phyloP scores from a whole-genome alignment of 1,284 basidiomycete genomes.

The Sporisorium sorghi region DNA sequence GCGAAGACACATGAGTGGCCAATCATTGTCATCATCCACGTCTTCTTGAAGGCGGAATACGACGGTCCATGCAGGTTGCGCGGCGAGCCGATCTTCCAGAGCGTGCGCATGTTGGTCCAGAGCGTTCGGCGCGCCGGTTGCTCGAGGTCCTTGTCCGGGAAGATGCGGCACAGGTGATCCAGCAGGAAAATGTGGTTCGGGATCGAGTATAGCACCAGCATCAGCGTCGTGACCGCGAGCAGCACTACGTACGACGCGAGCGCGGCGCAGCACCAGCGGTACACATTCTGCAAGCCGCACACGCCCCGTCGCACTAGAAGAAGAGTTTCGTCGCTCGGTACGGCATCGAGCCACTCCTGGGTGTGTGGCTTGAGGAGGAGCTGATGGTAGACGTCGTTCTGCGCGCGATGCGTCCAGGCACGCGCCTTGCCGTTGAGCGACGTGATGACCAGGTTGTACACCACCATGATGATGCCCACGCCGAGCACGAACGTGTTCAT shows the following conservation, averaged over 20 bases:
- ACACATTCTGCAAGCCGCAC: conserved; percentile 9
- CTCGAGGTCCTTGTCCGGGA: conserved; percentile 2
- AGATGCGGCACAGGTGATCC: conserved; percentile 20
- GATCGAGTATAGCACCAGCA: conserved; percentile 12
- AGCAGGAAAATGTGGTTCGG: conserved; percentile 29
- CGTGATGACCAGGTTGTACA: conserved; percentile 5
- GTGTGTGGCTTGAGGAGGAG: conserved; percentile 1
- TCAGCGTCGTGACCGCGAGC: neutral
- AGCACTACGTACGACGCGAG: conserved; percentile 15
- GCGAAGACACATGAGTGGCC: conserved; percentile 12
- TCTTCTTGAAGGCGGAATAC: conserved; percentile 22
- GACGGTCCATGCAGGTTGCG: conserved; percentile 1
- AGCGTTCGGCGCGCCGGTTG: neutral
- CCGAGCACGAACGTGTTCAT: conserved; percentile 24
- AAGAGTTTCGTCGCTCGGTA: conserved; percentile 8
- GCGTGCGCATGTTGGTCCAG: neutral
- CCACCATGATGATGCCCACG: conserved; percentile 12
- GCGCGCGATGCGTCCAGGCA: neutral
- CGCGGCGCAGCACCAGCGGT: conserved; percentile 10
- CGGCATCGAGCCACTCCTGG: conserved; percentile 10
- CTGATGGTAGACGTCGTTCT: neutral
- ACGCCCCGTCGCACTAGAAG: neutral
- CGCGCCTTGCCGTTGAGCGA: neutral
- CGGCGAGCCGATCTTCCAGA: conserved; percentile 18
- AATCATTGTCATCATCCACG: conserved; percentile 27